These are phyloP conservation scores for Tricholoma furcatifolium DNA, from an alignment of 768 basidiomycete genomes.

Conservation along the genomic window DNA sequence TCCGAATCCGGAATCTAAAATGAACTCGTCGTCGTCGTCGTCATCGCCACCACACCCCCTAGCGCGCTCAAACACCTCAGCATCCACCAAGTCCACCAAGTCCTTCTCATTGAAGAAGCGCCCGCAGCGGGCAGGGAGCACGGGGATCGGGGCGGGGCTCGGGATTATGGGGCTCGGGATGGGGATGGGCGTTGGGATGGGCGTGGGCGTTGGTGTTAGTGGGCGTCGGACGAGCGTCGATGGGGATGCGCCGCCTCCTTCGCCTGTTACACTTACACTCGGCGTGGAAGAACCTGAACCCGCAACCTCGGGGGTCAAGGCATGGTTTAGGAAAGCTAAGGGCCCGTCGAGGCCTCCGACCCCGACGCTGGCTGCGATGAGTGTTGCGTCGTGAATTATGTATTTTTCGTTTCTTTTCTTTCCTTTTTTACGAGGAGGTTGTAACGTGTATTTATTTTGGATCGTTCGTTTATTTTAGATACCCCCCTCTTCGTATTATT, in stretches of 20 bases:
- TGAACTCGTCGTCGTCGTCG: neutral
- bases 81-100: neutral
- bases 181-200: constrained; percentile 24
- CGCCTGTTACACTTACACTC: neutral
- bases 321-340: constrained; percentile 18
- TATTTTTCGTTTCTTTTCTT: no score
- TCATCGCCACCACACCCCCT: neutral
- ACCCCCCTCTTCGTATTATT: no score
- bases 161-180: constrained; percentile 26
- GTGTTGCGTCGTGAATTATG: neutral
- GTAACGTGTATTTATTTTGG: no score
- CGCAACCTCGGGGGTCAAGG: constrained; percentile 14
- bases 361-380: neutral
- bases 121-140: neutral
- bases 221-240: neutral
- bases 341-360: constrained; percentile 18
- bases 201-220: constrained; percentile 17
- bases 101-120: constrained; percentile 1
- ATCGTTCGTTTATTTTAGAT: no score
- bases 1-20: no score
- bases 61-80: neutral
- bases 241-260: neutral
- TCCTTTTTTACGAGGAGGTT: no score
- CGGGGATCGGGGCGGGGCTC: constrained; percentile 19
- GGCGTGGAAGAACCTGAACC: neutral